Base-by-base conservation (phyloP, 345 rosid species). In the Fremontodendron californicum region DNA sequence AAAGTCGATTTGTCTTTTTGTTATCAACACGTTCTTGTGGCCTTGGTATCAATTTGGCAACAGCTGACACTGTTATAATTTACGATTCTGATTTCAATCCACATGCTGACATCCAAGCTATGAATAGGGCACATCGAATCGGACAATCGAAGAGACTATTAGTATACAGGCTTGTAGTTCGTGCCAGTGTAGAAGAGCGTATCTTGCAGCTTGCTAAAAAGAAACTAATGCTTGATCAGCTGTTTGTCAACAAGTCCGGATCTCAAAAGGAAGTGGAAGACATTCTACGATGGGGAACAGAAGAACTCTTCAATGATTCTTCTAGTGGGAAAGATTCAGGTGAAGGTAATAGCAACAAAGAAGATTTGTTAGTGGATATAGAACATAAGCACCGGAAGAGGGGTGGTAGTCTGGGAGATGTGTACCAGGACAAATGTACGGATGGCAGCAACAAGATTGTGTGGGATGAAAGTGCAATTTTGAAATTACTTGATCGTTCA, bases 61-160 rank as follows among this genome's bases (percentile, higher is more conserved):
- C 98, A 1, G 98, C 98, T 73, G 99, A 96, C 81, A 96, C 99
- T 35, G 98, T 96, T 64, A 84, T 96, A 81, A 96, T 96, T 80
- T 96, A 96, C 83, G 99, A 96, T 84, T 96, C 99, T 82, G 98
- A 94, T 88, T 96, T 96, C 86, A 96, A 96, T 61, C 99, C 99
- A 29, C 99, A 96, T 82, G 98, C 99, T 88, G 99, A 96, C 81
- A 96, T 94, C 78, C 99, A 94, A 88, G 99, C 99, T 55, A 96
- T 96, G 99, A 96, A 96, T 81, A 87, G 99, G 62, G 99, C 99
- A 43, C 99, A 96, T 88, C 92, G 99, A 76, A 96, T 96, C 74
- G 99, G 99, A 57, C 99, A 96, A 77, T 94, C 99, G 73, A 96
- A 92, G 0, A 85, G 97, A 74, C 97, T 94, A 79, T 80, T 96